Evolutionary conservation across 306 rosid genomes (phyloP).

Genomic region (Glycyrrhiza uralensis): DNA sequence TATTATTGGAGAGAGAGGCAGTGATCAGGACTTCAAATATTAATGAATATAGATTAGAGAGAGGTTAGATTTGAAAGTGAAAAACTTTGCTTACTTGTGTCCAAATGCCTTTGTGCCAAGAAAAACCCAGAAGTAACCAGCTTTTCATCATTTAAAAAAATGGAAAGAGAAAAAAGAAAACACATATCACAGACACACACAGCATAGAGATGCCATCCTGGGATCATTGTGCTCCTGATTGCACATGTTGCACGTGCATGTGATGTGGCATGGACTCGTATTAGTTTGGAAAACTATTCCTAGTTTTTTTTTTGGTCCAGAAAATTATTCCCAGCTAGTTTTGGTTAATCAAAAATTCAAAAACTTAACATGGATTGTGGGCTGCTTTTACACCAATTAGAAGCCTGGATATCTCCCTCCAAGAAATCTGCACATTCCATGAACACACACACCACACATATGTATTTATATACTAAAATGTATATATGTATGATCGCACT

Average conservation of each 20-base stretch:
- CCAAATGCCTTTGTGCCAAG: conserved; percentile 55
- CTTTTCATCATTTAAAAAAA: conserved; percentile 36
- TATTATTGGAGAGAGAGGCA: conserved; percentile 54
- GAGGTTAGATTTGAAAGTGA: too few species aligned
- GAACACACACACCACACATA: too few species aligned
- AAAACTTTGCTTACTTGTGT: conserved; percentile 37
- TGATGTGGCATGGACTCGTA: conserved; percentile 17
- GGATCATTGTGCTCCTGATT: conserved; percentile 41
- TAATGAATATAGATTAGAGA: too few species aligned
- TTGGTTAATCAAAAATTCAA: not conserved
- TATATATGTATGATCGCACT: too few species aligned
- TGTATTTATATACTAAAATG: too few species aligned
- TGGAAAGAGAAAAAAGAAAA: conserved; percentile 28
- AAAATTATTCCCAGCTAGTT: too few species aligned
- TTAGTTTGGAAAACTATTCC: conserved; percentile 1
- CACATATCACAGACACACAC: conserved; percentile 21
- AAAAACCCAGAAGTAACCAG: conserved; percentile 41
- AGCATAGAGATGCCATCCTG: conserved; percentile 34
- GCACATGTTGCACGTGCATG: conserved; percentile 75
- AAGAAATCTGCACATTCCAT: too few species aligned
- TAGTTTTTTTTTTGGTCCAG: too few species aligned
- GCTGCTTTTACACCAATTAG: too few species aligned
- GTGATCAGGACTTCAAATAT: not conserved
- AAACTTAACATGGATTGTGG: not conserved
- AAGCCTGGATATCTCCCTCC: too few species aligned